phyloP scores from a whole-genome alignment of 148 eudicot species.

The Silene conica region DNA sequence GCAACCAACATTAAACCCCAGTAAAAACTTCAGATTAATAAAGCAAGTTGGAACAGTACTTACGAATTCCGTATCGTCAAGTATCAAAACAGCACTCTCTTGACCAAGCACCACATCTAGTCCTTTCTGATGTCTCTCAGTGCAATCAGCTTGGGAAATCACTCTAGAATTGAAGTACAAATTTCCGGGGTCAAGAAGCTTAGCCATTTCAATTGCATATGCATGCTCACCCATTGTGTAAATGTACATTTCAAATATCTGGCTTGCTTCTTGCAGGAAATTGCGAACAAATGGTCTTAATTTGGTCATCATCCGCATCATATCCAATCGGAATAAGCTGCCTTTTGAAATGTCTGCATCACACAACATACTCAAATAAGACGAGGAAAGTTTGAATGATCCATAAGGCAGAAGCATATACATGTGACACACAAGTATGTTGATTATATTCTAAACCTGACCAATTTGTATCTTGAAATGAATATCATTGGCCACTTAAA shows the following conservation, averaged over 20 bases:
- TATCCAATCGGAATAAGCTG: slow-evolving; percentile 59
- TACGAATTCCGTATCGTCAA: slow-evolving; percentile 90
- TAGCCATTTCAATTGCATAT: slow-evolving; percentile 86
- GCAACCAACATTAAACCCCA: not conserved
- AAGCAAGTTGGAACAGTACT: slow-evolving; percentile 15
- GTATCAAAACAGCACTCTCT: slow-evolving; percentile 82
- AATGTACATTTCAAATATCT: slow-evolving; percentile 86
- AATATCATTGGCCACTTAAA: slow-evolving; percentile 1
- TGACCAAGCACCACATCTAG: slow-evolving; percentile 84
- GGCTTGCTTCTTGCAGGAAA: slow-evolving; percentile 75
- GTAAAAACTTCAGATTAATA: not conserved
- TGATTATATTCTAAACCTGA: not conserved
- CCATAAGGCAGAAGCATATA: not conserved
- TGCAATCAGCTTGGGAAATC: slow-evolving; percentile 80
- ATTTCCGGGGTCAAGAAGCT: slow-evolving; percentile 58
- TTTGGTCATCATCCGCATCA: slow-evolving; percentile 86
- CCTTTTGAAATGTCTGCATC: slow-evolving; percentile 57
- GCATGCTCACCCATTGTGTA: slow-evolving; percentile 92
- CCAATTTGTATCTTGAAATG: not conserved
- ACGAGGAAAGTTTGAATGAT: not conserved
- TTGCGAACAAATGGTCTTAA: slow-evolving; percentile 82
- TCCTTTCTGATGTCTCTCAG: slow-evolving; percentile 76
- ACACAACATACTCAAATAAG: slow-evolving; percentile 6
- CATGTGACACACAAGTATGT: not conserved
- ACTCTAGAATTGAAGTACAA: slow-evolving; percentile 59